Percentiles rank a stretch among this genome's conserved stretches.
phyloP scores from a whole-genome alignment of 345 rosid species.

The Heritiera fomes region DNA sequence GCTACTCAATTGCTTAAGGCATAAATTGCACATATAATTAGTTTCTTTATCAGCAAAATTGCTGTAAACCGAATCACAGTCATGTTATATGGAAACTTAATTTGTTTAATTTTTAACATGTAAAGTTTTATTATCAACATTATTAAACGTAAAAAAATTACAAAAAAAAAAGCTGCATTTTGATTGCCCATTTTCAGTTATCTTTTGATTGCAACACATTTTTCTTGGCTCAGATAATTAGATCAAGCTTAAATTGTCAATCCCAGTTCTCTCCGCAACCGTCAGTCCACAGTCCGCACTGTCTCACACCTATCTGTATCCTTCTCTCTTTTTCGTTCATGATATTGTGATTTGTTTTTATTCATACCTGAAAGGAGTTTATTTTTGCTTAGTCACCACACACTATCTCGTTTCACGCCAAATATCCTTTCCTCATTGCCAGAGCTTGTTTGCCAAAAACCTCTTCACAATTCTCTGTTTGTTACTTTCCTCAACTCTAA shows the following conservation, averaged over 20 bases:
- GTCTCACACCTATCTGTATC: background rate
- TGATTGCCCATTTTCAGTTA: background rate
- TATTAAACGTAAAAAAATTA: too few species aligned
- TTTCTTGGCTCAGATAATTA: background rate
- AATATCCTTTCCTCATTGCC: conserved; percentile 32
- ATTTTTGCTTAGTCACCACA: conserved; percentile 42
- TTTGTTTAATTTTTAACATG: too few species aligned
- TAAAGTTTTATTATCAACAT: background rate
- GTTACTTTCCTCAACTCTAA: background rate
- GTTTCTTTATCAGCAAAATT: background rate
- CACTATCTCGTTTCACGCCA: conserved; percentile 47
- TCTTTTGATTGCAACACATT: background rate
- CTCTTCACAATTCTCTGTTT: conserved; percentile 13
- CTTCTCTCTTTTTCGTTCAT: conserved; percentile 1
- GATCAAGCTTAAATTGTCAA: background rate
- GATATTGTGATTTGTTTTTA: conserved; percentile 15
- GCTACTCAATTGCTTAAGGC: background rate
- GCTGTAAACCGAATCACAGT: background rate
- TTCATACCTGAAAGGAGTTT: conserved; percentile 7
- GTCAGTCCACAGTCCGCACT: conserved; percentile 8
- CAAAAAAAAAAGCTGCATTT: background rate
- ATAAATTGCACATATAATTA: background rate
- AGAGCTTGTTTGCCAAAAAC: conserved; percentile 25
- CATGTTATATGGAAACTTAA: too few species aligned
- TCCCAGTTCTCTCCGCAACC: conserved; percentile 23